Evolutionary conservation across 2,329 filamentous ascomycete genomes (phyloP).

Genomic region (Colletotrichum zoysiae): DNA sequence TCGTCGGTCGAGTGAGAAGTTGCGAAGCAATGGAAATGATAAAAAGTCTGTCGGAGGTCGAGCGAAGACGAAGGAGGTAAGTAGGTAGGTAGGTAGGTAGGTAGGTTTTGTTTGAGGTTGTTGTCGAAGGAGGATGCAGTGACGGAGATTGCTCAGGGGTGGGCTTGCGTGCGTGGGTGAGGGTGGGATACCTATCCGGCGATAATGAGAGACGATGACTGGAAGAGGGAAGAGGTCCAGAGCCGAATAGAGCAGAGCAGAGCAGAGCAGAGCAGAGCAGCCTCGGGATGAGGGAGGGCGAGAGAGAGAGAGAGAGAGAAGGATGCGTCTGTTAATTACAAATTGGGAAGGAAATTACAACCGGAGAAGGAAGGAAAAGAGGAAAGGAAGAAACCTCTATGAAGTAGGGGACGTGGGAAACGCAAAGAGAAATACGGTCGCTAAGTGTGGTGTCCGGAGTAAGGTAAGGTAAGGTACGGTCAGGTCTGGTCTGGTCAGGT

Average conservation of each 20-base stretch:
- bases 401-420: conserved; percentile 37
- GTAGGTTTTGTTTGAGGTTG: neutral
- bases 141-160: conserved; percentile 21
- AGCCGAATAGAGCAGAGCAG: neutral
- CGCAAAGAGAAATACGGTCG: conserved; percentile 41
- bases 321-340: conserved; percentile 36
- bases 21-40: conserved; percentile 28
- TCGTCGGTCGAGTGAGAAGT: conserved; percentile 16
- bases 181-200: conserved; percentile 7
- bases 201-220: conserved; percentile 28
- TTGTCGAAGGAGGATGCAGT: neutral
- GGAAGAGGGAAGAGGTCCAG: conserved; percentile 24
- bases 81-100: neutral
- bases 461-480: conserved; percentile 16
- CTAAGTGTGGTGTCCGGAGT: conserved; percentile 21
- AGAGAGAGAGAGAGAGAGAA: conserved; percentile 4
- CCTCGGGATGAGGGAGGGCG: conserved; percentile 1
- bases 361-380: conserved; percentile 37
- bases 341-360: conserved; percentile 41
- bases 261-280: conserved; percentile 8
- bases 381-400: conserved; percentile 22
- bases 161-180: neutral
- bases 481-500: conserved; percentile 38
- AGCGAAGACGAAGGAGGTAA: conserved; percentile 20
- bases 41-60: conserved; percentile 40